A percentile compares a stretch with the other conserved stretches of the same genome.
These are phyloP conservation scores for Colletotrichum spinosum DNA, from an alignment of 2,329 filamentous ascomycete genomes.

Conservation along the genomic window DNA sequence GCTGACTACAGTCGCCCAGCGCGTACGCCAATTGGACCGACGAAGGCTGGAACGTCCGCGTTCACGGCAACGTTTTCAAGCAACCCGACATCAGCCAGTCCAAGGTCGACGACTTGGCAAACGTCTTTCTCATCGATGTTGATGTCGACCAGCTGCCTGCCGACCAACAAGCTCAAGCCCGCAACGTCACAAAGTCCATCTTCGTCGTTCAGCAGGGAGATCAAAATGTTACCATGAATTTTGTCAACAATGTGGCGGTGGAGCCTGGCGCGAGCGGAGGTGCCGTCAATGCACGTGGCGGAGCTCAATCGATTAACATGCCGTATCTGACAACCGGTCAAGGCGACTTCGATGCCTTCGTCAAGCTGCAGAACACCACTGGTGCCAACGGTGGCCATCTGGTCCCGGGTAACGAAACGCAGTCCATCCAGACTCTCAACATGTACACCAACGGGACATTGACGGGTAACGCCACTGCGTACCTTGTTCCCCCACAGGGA, in stretches of 20 bases:
- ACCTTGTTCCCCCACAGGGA: constrained; percentile 77
- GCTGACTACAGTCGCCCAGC: constrained; percentile 43
- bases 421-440: constrained; percentile 74
- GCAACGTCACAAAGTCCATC: constrained; percentile 79
- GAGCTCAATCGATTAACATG: constrained; percentile 71
- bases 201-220: constrained; percentile 80
- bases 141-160: constrained; percentile 69
- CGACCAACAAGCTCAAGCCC: constrained; percentile 72
- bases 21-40: constrained; percentile 82
- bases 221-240: constrained; percentile 71
- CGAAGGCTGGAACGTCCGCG: constrained; percentile 80
- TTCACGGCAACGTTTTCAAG: constrained; percentile 87
- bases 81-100: constrained; percentile 74
- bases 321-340: constrained; percentile 74
- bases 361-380: constrained; percentile 70
- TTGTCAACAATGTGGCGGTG: constrained; percentile 57
- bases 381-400: constrained; percentile 62
- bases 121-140: constrained; percentile 76
- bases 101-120: constrained; percentile 76
- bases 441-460: constrained; percentile 73
- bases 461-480: constrained; percentile 80
- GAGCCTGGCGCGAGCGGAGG: constrained; percentile 68
- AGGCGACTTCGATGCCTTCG: constrained; percentile 80
- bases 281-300: constrained; percentile 64
- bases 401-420: constrained; percentile 72